Conservation (phyloP, 768 basidiomycete species). For the Hygrocybe coccinea region DNA sequence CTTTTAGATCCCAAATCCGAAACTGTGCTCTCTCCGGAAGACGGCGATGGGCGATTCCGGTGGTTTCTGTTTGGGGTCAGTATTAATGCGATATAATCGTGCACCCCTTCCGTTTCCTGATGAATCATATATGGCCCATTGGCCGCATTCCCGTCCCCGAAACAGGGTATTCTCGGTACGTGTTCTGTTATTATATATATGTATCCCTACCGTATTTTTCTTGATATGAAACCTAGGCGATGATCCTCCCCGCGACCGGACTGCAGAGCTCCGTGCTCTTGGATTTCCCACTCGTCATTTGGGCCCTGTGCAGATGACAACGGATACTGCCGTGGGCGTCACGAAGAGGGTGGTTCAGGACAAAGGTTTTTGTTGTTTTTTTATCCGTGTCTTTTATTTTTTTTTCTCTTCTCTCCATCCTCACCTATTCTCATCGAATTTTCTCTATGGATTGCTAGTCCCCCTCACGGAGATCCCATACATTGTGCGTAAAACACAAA, state of each 20-base stretch:
- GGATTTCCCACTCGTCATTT: slow-evolving; percentile 87
- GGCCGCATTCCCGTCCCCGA: too few species aligned
- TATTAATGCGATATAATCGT: too few species aligned
- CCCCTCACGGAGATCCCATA: slow-evolving; percentile 70
- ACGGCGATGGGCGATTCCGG: slow-evolving; percentile 69
- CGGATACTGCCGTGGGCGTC: slow-evolving; percentile 92
- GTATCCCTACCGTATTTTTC: too few species aligned
- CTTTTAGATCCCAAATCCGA: slow-evolving; percentile 90
- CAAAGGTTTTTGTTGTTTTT: slow-evolving; percentile 39
- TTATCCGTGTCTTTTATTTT: not conserved
- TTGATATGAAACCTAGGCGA: slow-evolving; percentile 76
- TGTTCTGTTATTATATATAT: too few species aligned
- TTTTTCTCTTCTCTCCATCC: not conserved
- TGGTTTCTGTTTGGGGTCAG: slow-evolving; percentile 90
- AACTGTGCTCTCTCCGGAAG: slow-evolving; percentile 62
- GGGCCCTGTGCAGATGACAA: slow-evolving; percentile 93
- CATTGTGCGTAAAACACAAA: slow-evolving; percentile 46
- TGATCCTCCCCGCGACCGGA: slow-evolving; percentile 93
- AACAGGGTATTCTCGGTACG: slow-evolving; percentile 35
- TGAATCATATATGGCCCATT: too few species aligned
- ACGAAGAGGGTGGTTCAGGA: slow-evolving; percentile 80
- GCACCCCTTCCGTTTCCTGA: too few species aligned
- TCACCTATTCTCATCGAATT: not conserved
- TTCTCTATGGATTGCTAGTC: slow-evolving; percentile 31
- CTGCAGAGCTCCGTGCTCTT: slow-evolving; percentile 76